Evolutionary conservation across 2,329 filamentous ascomycete species (phyloP).

Genomic region (Xylariaceae sp.): DNA sequence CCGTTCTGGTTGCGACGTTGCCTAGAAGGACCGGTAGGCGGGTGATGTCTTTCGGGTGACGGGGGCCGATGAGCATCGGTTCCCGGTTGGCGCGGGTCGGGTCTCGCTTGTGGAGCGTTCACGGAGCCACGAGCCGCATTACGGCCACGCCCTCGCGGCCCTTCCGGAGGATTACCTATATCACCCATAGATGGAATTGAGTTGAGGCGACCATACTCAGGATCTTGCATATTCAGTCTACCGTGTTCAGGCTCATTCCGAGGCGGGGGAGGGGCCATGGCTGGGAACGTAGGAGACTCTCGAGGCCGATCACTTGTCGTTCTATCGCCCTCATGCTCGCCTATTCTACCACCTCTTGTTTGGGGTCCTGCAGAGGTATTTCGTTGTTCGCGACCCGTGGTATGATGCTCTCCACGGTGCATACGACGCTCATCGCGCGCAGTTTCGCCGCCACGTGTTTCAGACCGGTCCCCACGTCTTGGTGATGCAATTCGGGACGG

Average conservation of each 20-base stretch:
- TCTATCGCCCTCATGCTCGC: slow-evolving; percentile 41
- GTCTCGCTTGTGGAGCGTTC: slow-evolving; percentile 38
- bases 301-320: slow-evolving; percentile 38
- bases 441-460: slow-evolving; percentile 36
- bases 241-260: slow-evolving; percentile 49
- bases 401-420: slow-evolving; percentile 37
- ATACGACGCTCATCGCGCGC: slow-evolving; percentile 47
- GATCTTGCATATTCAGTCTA: slow-evolving; percentile 51
- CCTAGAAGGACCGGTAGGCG: slow-evolving; percentile 50
- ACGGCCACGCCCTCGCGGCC: slow-evolving; percentile 50
- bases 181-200: slow-evolving; percentile 43
- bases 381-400: slow-evolving; percentile 31
- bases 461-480: slow-evolving; percentile 40
- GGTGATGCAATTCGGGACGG: slow-evolving; percentile 43
- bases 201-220: slow-evolving; percentile 60
- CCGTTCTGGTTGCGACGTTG: slow-evolving; percentile 40
- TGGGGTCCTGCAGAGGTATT: slow-evolving; percentile 28
- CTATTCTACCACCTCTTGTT: slow-evolving; percentile 29
- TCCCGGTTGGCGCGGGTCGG: slow-evolving; percentile 41
- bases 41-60: slow-evolving; percentile 47
- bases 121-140: slow-evolving; percentile 38
- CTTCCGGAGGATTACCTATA: slow-evolving; percentile 47
- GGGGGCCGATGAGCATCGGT: slow-evolving; percentile 41
- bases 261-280: slow-evolving; percentile 30
- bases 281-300: slow-evolving; percentile 39